phyloP scores from a whole-genome alignment of 768 basidiomycete species.

The Suillus fuscotomentosus region DNA sequence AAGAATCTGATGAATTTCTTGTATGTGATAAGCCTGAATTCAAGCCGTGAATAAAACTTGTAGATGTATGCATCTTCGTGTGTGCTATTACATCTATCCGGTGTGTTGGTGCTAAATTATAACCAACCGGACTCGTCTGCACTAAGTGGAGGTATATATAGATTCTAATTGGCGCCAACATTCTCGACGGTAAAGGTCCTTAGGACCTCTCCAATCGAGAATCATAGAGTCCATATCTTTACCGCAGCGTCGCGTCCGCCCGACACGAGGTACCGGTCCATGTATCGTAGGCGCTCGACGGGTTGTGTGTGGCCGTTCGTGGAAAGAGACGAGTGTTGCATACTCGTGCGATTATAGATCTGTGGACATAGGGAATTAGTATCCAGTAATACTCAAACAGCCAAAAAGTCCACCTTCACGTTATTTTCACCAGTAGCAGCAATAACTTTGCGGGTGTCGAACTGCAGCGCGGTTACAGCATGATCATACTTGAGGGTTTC shows the following conservation, averaged over 20 bases:
- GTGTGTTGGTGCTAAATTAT: background rate
- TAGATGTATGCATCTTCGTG: background rate
- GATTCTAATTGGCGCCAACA: constrained; percentile 4
- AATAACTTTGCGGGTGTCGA: constrained; percentile 91
- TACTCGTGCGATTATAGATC: constrained; percentile 94
- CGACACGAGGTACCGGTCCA: constrained; percentile 92
- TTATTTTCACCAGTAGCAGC: constrained; percentile 93
- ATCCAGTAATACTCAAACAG: background rate
- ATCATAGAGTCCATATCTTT: constrained; percentile 92
- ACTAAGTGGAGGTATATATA: constrained; percentile 4
- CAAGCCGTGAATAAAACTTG: background rate
- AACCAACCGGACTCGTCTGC: background rate
- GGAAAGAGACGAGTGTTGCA: constrained; percentile 78
- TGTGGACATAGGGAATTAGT: constrained; percentile 26
- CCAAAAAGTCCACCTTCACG: constrained; percentile 60
- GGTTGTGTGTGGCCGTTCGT: constrained; percentile 95
- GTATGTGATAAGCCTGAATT: background rate
- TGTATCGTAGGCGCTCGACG: constrained; percentile 85
- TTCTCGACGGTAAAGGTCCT: background rate
- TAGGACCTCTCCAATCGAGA: background rate
- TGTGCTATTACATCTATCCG: constrained; percentile 6
- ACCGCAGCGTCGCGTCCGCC: constrained; percentile 85
- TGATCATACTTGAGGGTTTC: constrained; percentile 92
- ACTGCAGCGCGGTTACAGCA: constrained; percentile 88
- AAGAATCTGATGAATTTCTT: no score